Conservation (phyloP, 305 asterid genomes). For the Fraxinus velutina region DNA sequence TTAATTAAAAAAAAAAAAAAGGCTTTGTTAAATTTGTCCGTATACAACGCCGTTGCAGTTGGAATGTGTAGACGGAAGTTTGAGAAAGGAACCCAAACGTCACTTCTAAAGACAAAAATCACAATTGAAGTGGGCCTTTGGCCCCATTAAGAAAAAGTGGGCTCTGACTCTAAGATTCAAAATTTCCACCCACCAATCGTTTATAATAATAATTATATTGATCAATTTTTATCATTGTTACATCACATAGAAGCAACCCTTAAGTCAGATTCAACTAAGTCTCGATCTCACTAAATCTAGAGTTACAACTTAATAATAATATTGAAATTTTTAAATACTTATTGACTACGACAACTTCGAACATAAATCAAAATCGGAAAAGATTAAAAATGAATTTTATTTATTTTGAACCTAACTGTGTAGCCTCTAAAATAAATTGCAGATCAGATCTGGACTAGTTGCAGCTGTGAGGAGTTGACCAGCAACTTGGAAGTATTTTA, state of each 20-base stretch:
- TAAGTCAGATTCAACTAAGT: neutral
- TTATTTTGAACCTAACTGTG: neutral
- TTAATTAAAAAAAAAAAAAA: neutral
- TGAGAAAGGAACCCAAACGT: neutral
- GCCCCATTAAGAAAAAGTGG: neutral
- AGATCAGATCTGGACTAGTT: neutral
- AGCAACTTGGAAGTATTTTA: neutral
- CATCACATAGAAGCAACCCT: conserved; percentile 6
- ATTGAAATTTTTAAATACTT: neutral
- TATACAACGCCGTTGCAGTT: neutral
- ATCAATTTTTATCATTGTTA: neutral
- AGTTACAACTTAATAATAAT: neutral
- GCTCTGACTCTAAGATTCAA: neutral
- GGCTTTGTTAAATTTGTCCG: conserved; percentile 21
- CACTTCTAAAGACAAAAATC: neutral
- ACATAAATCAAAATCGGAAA: neutral
- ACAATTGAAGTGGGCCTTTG: neutral
- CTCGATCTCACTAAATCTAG: neutral
- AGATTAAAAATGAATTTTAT: neutral
- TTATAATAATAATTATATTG: neutral
- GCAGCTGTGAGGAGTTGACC: neutral
- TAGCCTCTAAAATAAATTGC: neutral
- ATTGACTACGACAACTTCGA: neutral
- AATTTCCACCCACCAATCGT: neutral
- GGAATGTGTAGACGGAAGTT: neutral